Evolutionary conservation across 148 eudicot genomes (phyloP), one percentile per base, ranked within the genome.

Genomic region (Linanthus parryae): DNA sequence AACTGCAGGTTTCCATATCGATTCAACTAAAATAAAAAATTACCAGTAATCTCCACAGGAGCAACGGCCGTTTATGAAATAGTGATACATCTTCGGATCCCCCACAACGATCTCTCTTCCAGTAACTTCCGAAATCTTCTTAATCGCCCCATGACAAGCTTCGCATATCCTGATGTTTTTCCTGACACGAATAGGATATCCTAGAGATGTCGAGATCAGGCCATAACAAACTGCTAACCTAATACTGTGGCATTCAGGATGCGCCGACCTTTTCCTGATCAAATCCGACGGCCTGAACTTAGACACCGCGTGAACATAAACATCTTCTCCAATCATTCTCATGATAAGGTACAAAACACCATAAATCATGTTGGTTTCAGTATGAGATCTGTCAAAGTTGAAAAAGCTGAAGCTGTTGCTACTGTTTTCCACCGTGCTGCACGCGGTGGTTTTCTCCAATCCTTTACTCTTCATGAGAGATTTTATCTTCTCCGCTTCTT

Each of bases 11-110:
- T 12, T 13, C 12, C 2, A 20, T 34, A 20, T n/a, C 3, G 7
- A 11, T 23, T 14, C 12, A 11, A 21, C 5, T 24, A 24, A 8
- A 16, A 41, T 13, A 60, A 3, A 22, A 2, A 29, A 28, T 79
- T 64, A 88, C 94, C 96, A 81, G 44, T 84, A 84, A 70, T 79
- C 88, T 35, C 72, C 67, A 62, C 92, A 88, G 1, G 94, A 81
- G 64, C 94, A 88, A 9, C 48, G 67, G 12, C 88, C 94, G 66
- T 70, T 41, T 62, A 61, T 70, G 57, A 88, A 81, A 65, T 72
- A 81, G 63, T 88, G 96, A 66, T 69, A 88, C 34, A 88, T 84
- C 74, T 81, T 84, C 0, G 81, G 66, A 63, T 88, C 88, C 17
- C 92, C 96, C 13, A 88, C 85, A 36, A 78, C 33, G 50, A 83